A percentile compares a stretch with the other conserved stretches of the same genome.
These are phyloP conservation scores for Aspergillus pseudoglaucus DNA, from an alignment of 2,329 filamentous ascomycete species.

Conservation along the genomic window DNA sequence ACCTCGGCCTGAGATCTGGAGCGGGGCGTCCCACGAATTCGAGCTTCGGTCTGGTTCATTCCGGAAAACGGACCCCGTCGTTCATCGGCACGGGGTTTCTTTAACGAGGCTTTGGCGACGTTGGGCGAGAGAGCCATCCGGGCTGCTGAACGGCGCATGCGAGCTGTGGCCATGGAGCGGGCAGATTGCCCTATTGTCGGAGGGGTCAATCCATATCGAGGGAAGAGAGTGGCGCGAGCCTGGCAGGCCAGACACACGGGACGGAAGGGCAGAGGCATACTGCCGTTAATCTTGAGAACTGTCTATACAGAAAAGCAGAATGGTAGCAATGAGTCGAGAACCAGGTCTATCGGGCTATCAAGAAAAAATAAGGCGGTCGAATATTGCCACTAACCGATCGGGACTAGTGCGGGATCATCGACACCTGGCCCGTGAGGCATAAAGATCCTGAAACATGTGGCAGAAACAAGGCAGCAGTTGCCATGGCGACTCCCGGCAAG, in stretches of 20 bases:
- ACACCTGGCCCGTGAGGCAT: constrained; percentile 9
- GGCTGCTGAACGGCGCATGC: constrained; percentile 27
- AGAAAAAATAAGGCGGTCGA: constrained; percentile 3
- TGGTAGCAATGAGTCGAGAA: no score
- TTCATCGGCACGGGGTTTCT: constrained; percentile 33
- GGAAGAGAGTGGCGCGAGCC: constrained; percentile 15
- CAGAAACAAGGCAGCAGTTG: constrained; percentile 16
- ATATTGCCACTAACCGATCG: constrained; percentile 1
- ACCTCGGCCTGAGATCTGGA: constrained; percentile 35
- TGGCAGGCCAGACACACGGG: constrained; percentile 30
- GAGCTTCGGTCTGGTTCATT: constrained; percentile 51
- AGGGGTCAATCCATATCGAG: constrained; percentile 6
- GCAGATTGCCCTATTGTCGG: constrained; percentile 22
- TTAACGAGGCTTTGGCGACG: constrained; percentile 22
- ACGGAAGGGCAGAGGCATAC: constrained; percentile 22
- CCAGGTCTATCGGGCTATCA: not conserved
- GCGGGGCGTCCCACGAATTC: constrained; percentile 36
- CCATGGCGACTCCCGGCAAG: constrained; percentile 27
- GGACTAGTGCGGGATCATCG: constrained; percentile 11
- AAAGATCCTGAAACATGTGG: not conserved
- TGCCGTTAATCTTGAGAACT: constrained; percentile 6
- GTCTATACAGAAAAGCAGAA: no score
- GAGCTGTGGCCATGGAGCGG: constrained; percentile 26
- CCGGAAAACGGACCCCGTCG: constrained; percentile 51
- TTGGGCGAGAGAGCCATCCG: constrained; percentile 34